Percentiles rank a stretch among this genome's conserved stretches.
Evolutionary conservation across 805 yeast species (phyloP).

Genomic region (Millerago galiae): DNA sequence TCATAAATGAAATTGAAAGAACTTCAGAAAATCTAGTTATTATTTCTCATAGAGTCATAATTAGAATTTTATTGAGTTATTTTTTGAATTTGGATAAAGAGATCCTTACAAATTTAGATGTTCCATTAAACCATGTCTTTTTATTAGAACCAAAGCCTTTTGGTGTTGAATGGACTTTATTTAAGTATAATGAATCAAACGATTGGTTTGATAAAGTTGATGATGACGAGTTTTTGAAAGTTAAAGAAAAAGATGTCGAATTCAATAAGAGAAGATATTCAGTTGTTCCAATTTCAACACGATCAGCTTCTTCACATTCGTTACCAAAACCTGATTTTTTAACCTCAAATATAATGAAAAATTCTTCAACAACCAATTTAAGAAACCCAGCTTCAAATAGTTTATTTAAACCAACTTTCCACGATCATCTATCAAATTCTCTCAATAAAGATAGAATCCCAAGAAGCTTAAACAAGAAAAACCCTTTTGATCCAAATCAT

Average conservation of each 20-base stretch:
- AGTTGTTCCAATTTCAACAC: conserved; percentile 50
- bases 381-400: background rate
- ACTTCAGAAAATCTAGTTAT: conserved; percentile 81
- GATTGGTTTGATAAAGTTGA: conserved; percentile 74
- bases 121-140: conserved; percentile 87
- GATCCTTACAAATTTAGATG: conserved; percentile 82
- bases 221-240: conserved; percentile 34
- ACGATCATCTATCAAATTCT: background rate
- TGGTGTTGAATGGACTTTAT: conserved; percentile 90
- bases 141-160: conserved; percentile 89
- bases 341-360: background rate
- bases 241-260: conserved; percentile 59
- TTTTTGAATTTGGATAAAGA: conserved; percentile 77
- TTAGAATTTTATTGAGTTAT: conserved; percentile 81
- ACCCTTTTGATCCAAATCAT: conserved; percentile 2
- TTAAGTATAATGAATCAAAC: conserved; percentile 71
- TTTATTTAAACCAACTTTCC: conserved; percentile 1
- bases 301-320: conserved; percentile 3
- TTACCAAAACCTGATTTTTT: conserved; percentile 1
- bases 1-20: conserved; percentile 88
- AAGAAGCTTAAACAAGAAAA: background rate
- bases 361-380: conserved; percentile 1
- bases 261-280: conserved; percentile 64
- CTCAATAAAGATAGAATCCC: conserved; percentile 4
- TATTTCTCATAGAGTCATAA: conserved; percentile 86